phyloP scores from a whole-genome alignment of 1,284 basidiomycete genomes.

The Trametes hirsuta region DNA sequence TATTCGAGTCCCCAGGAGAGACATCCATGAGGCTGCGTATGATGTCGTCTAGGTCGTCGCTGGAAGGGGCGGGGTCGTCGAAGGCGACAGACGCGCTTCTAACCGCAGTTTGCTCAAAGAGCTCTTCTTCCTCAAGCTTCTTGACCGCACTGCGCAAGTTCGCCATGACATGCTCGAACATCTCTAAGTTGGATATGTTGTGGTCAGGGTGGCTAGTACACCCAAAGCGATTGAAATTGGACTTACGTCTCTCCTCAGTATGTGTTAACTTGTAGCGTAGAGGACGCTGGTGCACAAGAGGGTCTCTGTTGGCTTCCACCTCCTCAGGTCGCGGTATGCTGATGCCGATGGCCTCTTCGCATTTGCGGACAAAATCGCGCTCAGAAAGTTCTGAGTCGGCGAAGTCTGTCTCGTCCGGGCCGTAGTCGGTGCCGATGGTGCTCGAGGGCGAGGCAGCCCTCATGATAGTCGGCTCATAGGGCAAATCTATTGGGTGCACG shows the following conservation, averaged over 20 bases:
- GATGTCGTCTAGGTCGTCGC: constrained; percentile 58
- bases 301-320: constrained; percentile 41
- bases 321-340: constrained; percentile 48
- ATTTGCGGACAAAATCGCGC: constrained; percentile 55
- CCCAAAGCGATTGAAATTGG: not conserved
- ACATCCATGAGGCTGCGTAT: constrained; percentile 61
- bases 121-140: constrained; percentile 65
- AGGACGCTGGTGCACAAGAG: constrained; percentile 28
- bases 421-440: constrained; percentile 69
- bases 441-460: constrained; percentile 72
- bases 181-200: constrained; percentile 24
- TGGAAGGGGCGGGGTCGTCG: constrained; percentile 53
- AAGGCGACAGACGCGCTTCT: constrained; percentile 56
- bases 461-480: constrained; percentile 66
- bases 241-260: constrained; percentile 49
- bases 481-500: constrained; percentile 39
- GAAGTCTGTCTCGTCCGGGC: constrained; percentile 59
- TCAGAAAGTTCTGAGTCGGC: constrained; percentile 59
- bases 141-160: constrained; percentile 55
- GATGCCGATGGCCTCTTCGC: constrained; percentile 49
- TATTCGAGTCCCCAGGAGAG: not conserved
- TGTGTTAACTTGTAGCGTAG: constrained; percentile 20
- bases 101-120: constrained; percentile 62
- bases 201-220: not conserved
- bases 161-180: constrained; percentile 52